Conservation (phyloP, 2,329 filamentous ascomycete genomes). For the Lojkania enalia region DNA sequence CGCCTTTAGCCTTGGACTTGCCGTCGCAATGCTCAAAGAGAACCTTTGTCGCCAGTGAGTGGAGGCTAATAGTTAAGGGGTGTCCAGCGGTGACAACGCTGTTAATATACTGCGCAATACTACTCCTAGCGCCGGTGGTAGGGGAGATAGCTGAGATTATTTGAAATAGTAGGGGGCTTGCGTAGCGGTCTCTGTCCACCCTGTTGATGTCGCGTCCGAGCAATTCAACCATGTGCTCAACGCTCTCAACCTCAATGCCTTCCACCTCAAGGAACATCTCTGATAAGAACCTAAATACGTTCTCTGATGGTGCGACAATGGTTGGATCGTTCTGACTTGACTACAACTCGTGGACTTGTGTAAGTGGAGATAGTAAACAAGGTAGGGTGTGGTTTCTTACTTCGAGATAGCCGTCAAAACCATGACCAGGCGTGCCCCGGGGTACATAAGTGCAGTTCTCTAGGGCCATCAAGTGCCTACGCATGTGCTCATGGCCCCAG, state of each 20-base stretch:
- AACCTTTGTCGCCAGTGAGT: constrained; percentile 66
- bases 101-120: constrained; percentile 58
- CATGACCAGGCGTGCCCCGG: constrained; percentile 18
- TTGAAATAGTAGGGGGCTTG: constrained; percentile 48
- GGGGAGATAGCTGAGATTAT: constrained; percentile 58
- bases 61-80: constrained; percentile 58
- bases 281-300: constrained; percentile 1
- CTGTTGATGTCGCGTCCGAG: constrained; percentile 13
- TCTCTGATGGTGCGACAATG: not conserved
- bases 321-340: not conserved
- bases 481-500: constrained; percentile 48
- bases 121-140: constrained; percentile 48
- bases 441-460: constrained; percentile 20
- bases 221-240: constrained; percentile 5
- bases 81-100: constrained; percentile 52
- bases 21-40: constrained; percentile 64
- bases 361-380: not conserved
- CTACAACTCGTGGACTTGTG: not conserved
- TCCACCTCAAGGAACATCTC: constrained; percentile 2
- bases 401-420: constrained; percentile 15
- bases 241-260: constrained; percentile 4
- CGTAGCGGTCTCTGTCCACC: constrained; percentile 12
- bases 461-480: constrained; percentile 8
- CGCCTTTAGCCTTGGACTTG: constrained; percentile 51
- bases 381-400: constrained; percentile 4